Evolutionary conservation across 2,329 filamentous ascomycete genomes (phyloP).

Genomic region (Aspergillus brasiliensis): DNA sequence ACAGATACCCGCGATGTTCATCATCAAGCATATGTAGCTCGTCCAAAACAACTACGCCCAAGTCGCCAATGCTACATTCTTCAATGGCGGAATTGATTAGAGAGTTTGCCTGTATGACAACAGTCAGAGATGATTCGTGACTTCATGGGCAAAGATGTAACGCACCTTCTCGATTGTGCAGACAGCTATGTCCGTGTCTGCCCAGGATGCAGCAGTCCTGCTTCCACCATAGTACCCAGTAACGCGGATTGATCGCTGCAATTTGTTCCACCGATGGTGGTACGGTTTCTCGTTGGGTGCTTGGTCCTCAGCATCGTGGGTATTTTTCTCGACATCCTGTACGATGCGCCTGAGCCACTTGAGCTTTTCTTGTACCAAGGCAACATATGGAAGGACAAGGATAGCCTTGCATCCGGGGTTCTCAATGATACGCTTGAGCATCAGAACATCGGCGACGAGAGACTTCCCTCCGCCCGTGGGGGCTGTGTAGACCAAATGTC

Average conservation of each 20-base stretch:
- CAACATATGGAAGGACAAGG: constrained; percentile 74
- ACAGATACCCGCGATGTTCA: constrained; percentile 71
- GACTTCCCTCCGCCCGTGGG: constrained; percentile 79
- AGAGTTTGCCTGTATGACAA: constrained; percentile 63
- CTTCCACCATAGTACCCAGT: constrained; percentile 76
- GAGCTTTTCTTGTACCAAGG: constrained; percentile 77
- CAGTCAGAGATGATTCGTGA: constrained; percentile 4
- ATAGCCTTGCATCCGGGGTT: constrained; percentile 67
- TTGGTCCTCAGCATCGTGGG: constrained; percentile 36
- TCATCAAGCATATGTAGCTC: constrained; percentile 84
- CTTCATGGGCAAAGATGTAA: neutral
- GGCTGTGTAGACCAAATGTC: constrained; percentile 76
- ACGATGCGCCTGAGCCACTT: constrained; percentile 71
- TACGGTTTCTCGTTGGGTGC: constrained; percentile 40
- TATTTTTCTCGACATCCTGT: constrained; percentile 55
- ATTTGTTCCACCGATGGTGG: constrained; percentile 56
- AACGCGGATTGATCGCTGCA: constrained; percentile 64
- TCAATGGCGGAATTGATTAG: constrained; percentile 74
- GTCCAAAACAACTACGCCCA: constrained; percentile 71
- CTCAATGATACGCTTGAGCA: constrained; percentile 70
- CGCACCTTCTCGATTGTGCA: constrained; percentile 74
- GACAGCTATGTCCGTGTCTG: constrained; percentile 74
- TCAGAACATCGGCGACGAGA: constrained; percentile 70
- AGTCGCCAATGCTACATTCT: constrained; percentile 64
- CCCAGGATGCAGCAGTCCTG: constrained; percentile 67